Conservation (phyloP, 2,329 filamentous ascomycete species). For the Penicillium sp. region DNA sequence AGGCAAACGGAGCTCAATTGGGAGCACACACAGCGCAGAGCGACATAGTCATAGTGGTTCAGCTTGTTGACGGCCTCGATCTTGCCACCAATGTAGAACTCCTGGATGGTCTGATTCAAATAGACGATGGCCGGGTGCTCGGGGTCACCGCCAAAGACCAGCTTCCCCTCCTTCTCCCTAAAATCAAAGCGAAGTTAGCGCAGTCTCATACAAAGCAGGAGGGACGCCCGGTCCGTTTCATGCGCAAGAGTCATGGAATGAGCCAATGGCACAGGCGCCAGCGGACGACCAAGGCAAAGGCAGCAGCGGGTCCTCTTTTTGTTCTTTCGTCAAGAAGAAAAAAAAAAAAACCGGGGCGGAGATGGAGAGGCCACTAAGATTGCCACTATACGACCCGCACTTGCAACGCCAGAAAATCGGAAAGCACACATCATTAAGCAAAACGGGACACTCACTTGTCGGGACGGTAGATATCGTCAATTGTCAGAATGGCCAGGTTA, state of each 20-base stretch:
- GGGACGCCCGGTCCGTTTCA: too few species aligned
- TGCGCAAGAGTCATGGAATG: too few species aligned
- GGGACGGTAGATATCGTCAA: slow-evolving; percentile 92
- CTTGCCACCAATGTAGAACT: slow-evolving; percentile 94
- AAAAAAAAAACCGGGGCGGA: neutral
- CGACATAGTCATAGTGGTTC: slow-evolving; percentile 99
- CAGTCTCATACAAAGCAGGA: slow-evolving; percentile 23
- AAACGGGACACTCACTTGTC: slow-evolving; percentile 71
- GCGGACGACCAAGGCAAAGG: too few species aligned
- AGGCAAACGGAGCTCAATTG: too few species aligned
- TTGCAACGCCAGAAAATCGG: too few species aligned
- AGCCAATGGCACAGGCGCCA: too few species aligned
- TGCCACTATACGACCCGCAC: too few species aligned
- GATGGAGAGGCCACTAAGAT: too few species aligned
- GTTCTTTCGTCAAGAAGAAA: neutral
- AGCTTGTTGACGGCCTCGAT: slow-evolving; percentile 91
- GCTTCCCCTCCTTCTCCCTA: slow-evolving; percentile 82
- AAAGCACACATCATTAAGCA: too few species aligned
- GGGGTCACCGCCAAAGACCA: slow-evolving; percentile 90
- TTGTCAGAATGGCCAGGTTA: slow-evolving; percentile 90
- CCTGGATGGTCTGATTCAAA: slow-evolving; percentile 73
- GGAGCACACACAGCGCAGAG: slow-evolving; percentile 71
- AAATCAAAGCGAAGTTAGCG: slow-evolving; percentile 29
- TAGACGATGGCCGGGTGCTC: slow-evolving; percentile 91
- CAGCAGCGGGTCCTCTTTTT: too few species aligned